These are phyloP conservation scores for Alliaria petiolata DNA, from an alignment of 345 rosid genomes.

Conservation along the genomic window DNA sequence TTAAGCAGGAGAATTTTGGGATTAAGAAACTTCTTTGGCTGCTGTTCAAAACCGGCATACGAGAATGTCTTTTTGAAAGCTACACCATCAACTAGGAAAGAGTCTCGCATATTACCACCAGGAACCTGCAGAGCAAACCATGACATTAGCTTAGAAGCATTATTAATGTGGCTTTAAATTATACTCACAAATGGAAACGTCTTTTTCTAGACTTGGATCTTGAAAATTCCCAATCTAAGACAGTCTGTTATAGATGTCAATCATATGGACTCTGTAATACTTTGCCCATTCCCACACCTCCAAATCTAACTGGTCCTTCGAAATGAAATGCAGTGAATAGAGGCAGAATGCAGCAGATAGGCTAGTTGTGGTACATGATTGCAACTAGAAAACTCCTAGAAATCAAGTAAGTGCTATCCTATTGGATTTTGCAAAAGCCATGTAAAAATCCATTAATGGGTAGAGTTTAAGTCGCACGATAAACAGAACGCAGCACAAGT, in stretches of 20 bases:
- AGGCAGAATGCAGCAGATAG: neutral
- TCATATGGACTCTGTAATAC: neutral
- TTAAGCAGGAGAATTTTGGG: slow-evolving; percentile 85
- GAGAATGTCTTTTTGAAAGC: slow-evolving; percentile 99
- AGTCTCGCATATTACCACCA: slow-evolving; percentile 96
- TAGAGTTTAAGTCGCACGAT: neutral
- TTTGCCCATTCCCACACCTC: neutral
- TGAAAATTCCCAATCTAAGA: neutral
- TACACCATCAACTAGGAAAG: slow-evolving; percentile 95
- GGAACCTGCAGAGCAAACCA: slow-evolving; percentile 61
- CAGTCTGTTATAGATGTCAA: neutral
- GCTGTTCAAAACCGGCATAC: slow-evolving; percentile 98
- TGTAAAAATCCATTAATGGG: neutral
- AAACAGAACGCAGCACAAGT: neutral
- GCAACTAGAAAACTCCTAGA: neutral
- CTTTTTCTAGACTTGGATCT: neutral
- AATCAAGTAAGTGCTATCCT: neutral
- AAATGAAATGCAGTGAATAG: neutral
- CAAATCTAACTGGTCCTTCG: neutral
- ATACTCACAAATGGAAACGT: neutral
- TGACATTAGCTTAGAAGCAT: slow-evolving; percentile 3
- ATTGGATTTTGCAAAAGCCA: neutral
- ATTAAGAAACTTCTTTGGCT: slow-evolving; percentile 83
- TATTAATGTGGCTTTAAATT: neutral
- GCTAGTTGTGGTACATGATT: neutral